Base-by-base conservation (phyloP, 169 alveolate genomes). In the Perkinsus olseni region DNA sequence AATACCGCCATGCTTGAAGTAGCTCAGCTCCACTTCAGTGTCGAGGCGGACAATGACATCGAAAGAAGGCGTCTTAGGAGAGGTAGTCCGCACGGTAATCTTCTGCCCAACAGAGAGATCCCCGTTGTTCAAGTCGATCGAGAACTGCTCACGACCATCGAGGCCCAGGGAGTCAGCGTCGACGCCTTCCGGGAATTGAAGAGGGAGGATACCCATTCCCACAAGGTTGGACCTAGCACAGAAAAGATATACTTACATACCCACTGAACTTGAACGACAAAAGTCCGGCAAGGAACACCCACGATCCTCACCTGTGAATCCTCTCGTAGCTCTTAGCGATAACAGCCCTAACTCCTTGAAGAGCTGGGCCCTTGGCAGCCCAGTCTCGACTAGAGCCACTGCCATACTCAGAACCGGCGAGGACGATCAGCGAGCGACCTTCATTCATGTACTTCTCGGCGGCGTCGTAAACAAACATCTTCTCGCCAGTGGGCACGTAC, bases 311-410 rank as follows among this genome's bases (percentile, higher is more conserved):
- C 95, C 99, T 96, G 97, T 98, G 99, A 93, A 98, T 98, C 95
- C 99, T 98, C 94, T 98, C 99, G 95, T 94, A 98, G 91, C 98
- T 95, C 96, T 98, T 97, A 10, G 99, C 99, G 74, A 98, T 94
- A 74, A 98, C 99, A 48, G 99, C 99, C 93, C 97, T 97, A 38
- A 98, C 98, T 38, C 99, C 99, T 93, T 97, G 96, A 48, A 98
- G 97, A 91, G 96, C 96, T 20, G 99, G 98, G 37, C 99, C 99
- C 97, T 98, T 98, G 38, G 99, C 99, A 36, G 99, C 99, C 99
- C 99, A 98, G 96, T 98, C 99, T 92, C 99, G 97, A 38, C 99
- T 97, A 93, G 98, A 96, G 39, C 99, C 99, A 91, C 98, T 95
- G 37, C 99, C 99, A 93, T 98, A 98, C 94, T 98, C 99, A 95